Evolutionary conservation across 257 asterid species (phyloP).

Genomic region (Solanum verrucosum): DNA sequence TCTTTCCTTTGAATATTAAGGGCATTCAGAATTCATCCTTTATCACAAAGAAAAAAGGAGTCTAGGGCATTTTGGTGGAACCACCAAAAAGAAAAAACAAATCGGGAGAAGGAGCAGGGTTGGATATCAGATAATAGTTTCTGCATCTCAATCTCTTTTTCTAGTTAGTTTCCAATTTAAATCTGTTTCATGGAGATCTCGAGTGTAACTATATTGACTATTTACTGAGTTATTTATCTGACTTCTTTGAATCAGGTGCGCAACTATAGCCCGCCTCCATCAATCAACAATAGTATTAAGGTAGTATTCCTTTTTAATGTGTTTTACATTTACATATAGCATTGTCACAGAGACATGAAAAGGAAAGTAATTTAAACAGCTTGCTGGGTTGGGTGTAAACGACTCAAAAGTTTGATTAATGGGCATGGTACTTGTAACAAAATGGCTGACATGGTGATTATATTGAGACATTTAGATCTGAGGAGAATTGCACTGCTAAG

Average conservation of each 20-base stretch:
- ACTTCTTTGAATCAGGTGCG: constrained; percentile 54
- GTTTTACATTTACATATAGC: neutral
- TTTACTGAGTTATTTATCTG: constrained; percentile 3
- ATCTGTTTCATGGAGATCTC: neutral
- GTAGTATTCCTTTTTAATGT: constrained; percentile 24
- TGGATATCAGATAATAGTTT: neutral
- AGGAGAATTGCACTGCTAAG: neutral
- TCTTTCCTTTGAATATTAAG: neutral
- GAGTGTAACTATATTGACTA: neutral
- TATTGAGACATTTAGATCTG: neutral
- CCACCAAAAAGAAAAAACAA: neutral
- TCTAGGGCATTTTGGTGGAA: neutral
- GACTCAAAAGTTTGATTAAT: neutral
- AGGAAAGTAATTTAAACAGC: constrained; percentile 5
- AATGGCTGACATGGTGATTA: neutral
- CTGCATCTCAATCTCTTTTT: neutral
- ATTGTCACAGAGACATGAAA: neutral
- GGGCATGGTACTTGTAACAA: neutral
- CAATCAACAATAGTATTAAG: constrained; percentile 95
- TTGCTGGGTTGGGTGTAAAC: neutral
- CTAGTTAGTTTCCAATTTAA: neutral
- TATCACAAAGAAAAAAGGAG: neutral
- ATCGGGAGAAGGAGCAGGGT: neutral
- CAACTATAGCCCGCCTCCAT: constrained; percentile 62
- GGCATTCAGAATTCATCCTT: neutral